Base-by-base conservation (phyloP, 2,329 filamentous ascomycete genomes). In the Colletotrichum incanum region DNA sequence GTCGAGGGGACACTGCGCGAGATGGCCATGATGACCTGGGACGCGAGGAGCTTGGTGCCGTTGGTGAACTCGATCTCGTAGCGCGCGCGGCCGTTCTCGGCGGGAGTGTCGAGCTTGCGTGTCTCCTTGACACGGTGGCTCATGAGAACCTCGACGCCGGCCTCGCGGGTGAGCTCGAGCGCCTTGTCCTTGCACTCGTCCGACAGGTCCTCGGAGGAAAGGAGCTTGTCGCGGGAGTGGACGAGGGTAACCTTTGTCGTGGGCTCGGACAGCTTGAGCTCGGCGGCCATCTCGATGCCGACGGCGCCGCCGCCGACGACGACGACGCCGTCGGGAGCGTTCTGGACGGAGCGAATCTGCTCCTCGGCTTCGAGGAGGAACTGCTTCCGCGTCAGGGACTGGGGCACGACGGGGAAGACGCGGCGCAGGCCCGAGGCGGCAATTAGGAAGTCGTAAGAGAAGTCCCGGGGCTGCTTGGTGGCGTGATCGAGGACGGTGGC, bases 251-350 rank as follows among this genome's bases (percentile, higher is more conserved):
- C 91, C 50, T 88, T 87, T 65, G 90, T 83, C 14, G 87, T 77
- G 0, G 94, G 93, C 73, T 92, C 87, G 31, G 91, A 84, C 56
- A 89, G 80, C 81, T 95, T 95, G 65, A 95, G 84, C 82, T 96
- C 93, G 1, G 92, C 90, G 0, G 94, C 93, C 87, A 96, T 94
- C 79, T 96, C 93, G 66, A 95, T 91, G 11, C 94, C 94, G 1
- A 95, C 93, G 8, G 93, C 94, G 61, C 93, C 87, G 74, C 93
- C 93, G 23, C 93, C 93, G n/a, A 96, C 90, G 28, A 96, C 86
- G 0, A 93, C 88, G 1, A 95, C 88, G 0, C 89, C 90, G 26
- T 89, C 84, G 5, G 80, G 82, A 1, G 89, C 89, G 39, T 84
- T 83, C 47, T 84, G 80, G 2, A 91, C 85, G 16, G 83, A 80